Evolutionary conservation across 176 grass and related monocot species (phyloP), one percentile per base, ranked within the genome.

Genomic region (Eragrostis nindensis): DNA sequence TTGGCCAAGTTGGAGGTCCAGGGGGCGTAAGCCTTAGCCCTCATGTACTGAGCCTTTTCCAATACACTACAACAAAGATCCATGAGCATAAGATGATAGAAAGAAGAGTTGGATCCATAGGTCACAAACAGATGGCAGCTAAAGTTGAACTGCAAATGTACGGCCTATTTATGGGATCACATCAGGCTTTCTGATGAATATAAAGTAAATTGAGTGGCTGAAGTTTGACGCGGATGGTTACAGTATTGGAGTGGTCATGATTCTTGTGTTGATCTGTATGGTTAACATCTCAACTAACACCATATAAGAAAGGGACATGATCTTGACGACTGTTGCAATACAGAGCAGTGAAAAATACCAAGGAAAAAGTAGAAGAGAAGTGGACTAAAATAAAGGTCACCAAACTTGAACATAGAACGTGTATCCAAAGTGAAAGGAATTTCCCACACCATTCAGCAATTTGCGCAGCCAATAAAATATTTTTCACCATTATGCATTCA

Each of bases 1-100:
- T 66, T 14, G 95, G 95, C 88, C 90, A 98, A 45, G 73, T 83
- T 36, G 71, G 75, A 65, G 95, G 95, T 57, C 95, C 95, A 44
- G 95, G 95, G n/a, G n/a, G n/a, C 46, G 95, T 92, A 73, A 93
- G 90, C 39, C 83, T 90, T 49, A 79, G 68, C 48, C 88, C 88
- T 50, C 38, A 42, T 22, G 47, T 49, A 24, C 78, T 65, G 70
- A 86, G 59, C 66, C 75, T 93, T 59, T 45, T 91, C 63, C 76
- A 83, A 22, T 62, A 84, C 59, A 87, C 69, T 57, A 60, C 81
- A 71, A 86, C 15, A 68, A 86, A 75, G 77, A 89, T 77, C 47
- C 81, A 84, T 73, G 76, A 69, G 80, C 80, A 92, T 70, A 92
- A 38, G 65, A 92, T 24, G 64, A 93, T 84, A 18, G 88, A 73